Evolutionary conservation across 2,329 filamentous ascomycete species (phyloP), one percentile per base, ranked within the genome.

Genomic region (Colletotrichum liaoningense): DNA sequence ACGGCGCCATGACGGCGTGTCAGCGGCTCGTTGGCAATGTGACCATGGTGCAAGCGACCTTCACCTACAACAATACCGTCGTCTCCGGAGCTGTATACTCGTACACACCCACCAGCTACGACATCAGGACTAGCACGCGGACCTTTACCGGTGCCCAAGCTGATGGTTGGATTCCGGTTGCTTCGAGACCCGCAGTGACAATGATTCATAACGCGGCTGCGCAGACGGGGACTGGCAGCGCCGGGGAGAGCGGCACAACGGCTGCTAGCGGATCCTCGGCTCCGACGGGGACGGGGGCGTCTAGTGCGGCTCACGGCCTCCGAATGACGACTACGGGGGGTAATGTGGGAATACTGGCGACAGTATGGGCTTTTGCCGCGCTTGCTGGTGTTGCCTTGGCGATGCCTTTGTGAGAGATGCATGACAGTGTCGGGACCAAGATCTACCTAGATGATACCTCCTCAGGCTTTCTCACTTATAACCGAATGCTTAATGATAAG

Each of bases 51-150:
- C 52, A 42, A 6, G 49, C n/a, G 22, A 62, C 69, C 52, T 14
- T 72, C 9, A 72, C 64, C 19, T 68, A 63, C 52, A 71, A 68
- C 30, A 49, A 72, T 12, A 68, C 64, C 33, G 28, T 8, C 26
- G 7, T 52, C 24, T 68, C 69, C 1, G 58, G 69, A 5, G 11
- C 4, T 0, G 22, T 72, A 0, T 1, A 35, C 0, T 68, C 64
- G 11, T 49, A 56, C 52, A 58, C 52, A 6, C 38, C 38, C 16
- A 38, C 42, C 1, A 67, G 64, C 38, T 4, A 1, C 22, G 7
- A 14, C 5, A 4, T n/a, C 14, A 67, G 5, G 26, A 67, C 56
- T 5, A 1, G n/a, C 3, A 49, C 19, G 4, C 5, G 0, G 5
- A 68, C 49, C 2, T 19, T 52, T 5, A 24, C 38, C 0, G 2